Base-by-base conservation (phyloP, 1,284 basidiomycete species). In the Testicularia cyperi region DNA sequence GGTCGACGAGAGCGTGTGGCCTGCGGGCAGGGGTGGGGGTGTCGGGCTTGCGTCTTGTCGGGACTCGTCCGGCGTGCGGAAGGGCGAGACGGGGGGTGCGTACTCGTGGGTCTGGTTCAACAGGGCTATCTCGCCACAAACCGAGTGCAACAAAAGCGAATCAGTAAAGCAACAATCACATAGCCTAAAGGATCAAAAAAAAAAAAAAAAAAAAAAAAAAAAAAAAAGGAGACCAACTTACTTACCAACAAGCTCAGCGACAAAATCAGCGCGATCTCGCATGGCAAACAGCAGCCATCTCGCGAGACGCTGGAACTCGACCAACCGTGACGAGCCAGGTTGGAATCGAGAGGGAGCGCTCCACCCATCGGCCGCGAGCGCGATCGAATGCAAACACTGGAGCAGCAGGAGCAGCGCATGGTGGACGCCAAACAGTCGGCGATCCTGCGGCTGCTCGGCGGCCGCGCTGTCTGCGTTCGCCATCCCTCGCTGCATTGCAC, bases 71-170 rank as follows among this genome's bases (percentile, higher is more conserved):
- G 29, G 13, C 4, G 51, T 38, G 22, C 56, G 49, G 42, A 69
- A 69, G 1, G 67, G 67, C 9, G 67, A 69, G 14, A 67, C 25
- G 2, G 67, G 51, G 1, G 67, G 67, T 13, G 61, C 57, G 23
- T 55, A 67, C 24, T 39, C 41, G 15, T 54, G 44, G 16, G 55
- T 57, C 32, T 54, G 48, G 22, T 64, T 39, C 12, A 69, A 30
- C 13, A 69, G 40, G 2, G 31, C 33, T 35, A 22, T n/a, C n/a
- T n/a, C n/a, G n/a, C n/a, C n/a, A n/a, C n/a, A n/a, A n/a, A n/a
- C n/a, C n/a, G n/a, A n/a, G n/a, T n/a, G n/a, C n/a, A n/a, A n/a
- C n/a, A n/a, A n/a, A n/a, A n/a, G n/a, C n/a, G n/a, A n/a, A n/a
- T n/a, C n/a, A n/a, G n/a, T n/a, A n/a, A n/a, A n/a, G n/a, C n/a